A percentile compares a stretch with the other conserved stretches of the same genome.
Evolutionary conservation across 345 rosid species (phyloP).

Genomic region (Linum trigynum): DNA sequence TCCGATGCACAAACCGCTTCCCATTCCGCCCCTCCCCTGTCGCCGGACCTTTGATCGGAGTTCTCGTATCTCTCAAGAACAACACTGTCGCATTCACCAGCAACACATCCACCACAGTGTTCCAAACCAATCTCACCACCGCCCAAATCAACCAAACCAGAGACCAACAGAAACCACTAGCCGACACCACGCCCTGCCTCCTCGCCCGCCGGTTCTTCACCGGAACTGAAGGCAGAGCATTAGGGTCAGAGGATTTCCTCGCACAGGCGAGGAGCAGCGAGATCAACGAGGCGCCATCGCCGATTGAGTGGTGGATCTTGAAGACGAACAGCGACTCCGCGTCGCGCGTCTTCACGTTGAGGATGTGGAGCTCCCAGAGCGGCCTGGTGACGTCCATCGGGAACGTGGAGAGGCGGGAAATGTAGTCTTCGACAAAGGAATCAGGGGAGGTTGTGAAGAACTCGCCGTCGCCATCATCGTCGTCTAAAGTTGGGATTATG

Average conservation of each 20-base stretch:
- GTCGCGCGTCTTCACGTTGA: conserved; percentile 54
- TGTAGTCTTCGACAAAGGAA: conserved; percentile 50
- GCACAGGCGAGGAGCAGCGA: conserved; percentile 42
- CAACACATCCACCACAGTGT: conserved; percentile 41
- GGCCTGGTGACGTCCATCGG: conserved; percentile 59
- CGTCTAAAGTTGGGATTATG: conserved; percentile 25
- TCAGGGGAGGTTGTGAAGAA: conserved; percentile 20
- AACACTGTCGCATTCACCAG: conserved; percentile 23
- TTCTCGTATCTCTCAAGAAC: conserved; percentile 29
- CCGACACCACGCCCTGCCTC: no score
- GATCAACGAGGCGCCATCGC: conserved; percentile 39
- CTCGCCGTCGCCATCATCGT: conserved; percentile 21
- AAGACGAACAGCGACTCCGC: conserved; percentile 42
- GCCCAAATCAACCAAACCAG: conserved; percentile 38
- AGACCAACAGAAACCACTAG: not conserved
- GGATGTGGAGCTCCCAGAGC: conserved; percentile 73
- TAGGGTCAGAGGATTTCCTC: conserved; percentile 46
- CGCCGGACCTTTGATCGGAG: conserved; percentile 21
- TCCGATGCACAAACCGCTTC: conserved; percentile 40
- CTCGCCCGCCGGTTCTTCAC: conserved; percentile 12
- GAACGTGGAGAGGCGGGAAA: conserved; percentile 41
- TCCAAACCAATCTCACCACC: conserved; percentile 26
- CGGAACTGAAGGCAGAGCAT: conserved; percentile 53
- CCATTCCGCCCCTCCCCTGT: conserved; percentile 18
- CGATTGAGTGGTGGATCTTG: conserved; percentile 38